Conservation (phyloP, 75 land plant species). For the Gnetum montanum region DNA sequence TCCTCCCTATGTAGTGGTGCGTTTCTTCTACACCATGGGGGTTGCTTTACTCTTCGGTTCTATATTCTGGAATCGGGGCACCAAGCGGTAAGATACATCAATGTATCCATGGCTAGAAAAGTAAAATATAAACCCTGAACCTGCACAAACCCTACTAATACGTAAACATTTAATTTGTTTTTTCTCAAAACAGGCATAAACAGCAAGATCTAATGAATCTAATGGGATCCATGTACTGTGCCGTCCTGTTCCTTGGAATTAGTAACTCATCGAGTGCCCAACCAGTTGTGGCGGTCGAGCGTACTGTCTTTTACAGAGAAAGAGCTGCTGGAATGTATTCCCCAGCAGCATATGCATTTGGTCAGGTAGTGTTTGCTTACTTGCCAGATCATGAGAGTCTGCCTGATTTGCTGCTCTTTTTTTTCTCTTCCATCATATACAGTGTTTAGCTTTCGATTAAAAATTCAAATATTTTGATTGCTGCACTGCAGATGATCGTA, state of each 20-base stretch:
- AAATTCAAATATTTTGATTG: too few relatives aligned
- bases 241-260: constrained; percentile 65
- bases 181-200: constrained; percentile 58
- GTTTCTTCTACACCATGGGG: constrained; percentile 58
- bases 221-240: constrained; percentile 74
- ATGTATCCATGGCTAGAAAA: too few relatives aligned
- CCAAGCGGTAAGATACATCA: neutral
- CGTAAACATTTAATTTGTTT: neutral
- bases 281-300: constrained; percentile 66
- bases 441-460: too few relatives aligned
- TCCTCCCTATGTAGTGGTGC: constrained; percentile 34
- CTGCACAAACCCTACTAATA: too few relatives aligned
- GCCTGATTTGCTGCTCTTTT: too few relatives aligned
- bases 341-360: constrained; percentile 72
- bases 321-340: constrained; percentile 87
- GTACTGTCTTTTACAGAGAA: constrained; percentile 84
- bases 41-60: constrained; percentile 66
- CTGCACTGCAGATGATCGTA: constrained; percentile 19
- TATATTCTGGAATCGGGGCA: constrained; percentile 74
- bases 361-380: constrained; percentile 57
- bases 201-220: constrained; percentile 50
- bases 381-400: neutral
- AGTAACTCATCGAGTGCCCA: constrained; percentile 55
- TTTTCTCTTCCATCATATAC: too few relatives aligned
- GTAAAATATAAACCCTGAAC: too few relatives aligned